Conservation (phyloP, 345 rosid genomes). For the Arabidopsis thaliana region TAIR10.1 NC_003071.7:8948001-8948500, state of each 20-base stretch:
- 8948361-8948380: constrained; percentile 92
- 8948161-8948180: constrained; percentile 77
- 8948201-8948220: constrained; percentile 75
- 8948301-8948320: constrained; percentile 81
- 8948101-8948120: constrained; percentile 85
- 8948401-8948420: constrained; percentile 80
- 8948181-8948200: constrained; percentile 73
- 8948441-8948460: constrained; percentile 65
- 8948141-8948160: constrained; percentile 92
- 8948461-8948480: constrained; percentile 82
- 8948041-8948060: constrained; percentile 79
- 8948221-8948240: constrained; percentile 68
- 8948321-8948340: constrained; percentile 71
- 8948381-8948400: constrained; percentile 76
- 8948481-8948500: constrained; percentile 92
- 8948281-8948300: constrained; percentile 70
- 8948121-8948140: constrained; percentile 81
- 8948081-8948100: constrained; percentile 69
- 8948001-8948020: constrained; percentile 72
- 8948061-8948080: constrained; percentile 62
- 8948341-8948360: constrained; percentile 83
- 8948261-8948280: constrained; percentile 77
- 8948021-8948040: constrained; percentile 67
- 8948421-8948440: constrained; percentile 96
- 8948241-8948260: constrained; percentile 63